Evolutionary conservation across 73 alveolate species (phyloP).

Genomic region (Symbiodinium natans): DNA sequence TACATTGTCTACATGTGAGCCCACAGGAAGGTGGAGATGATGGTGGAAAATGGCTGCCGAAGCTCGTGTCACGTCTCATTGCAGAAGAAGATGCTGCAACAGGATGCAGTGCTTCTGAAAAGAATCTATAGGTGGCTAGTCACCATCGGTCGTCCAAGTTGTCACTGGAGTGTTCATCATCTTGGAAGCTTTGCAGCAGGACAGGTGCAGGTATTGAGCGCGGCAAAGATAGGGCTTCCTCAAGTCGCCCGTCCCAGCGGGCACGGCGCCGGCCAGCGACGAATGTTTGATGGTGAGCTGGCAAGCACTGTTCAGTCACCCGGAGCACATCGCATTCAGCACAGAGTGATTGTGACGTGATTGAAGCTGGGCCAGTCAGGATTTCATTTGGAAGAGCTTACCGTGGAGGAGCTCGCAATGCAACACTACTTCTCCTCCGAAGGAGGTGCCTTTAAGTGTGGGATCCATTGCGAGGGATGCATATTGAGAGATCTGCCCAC

Average conservation of each 20-base stretch:
- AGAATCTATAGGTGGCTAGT: too few species aligned
- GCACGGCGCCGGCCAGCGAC: slow-evolving; percentile 34
- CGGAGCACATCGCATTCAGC: too few species aligned
- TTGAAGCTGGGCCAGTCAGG: background rate
- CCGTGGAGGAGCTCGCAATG: slow-evolving; percentile 93
- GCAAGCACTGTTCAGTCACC: too few species aligned
- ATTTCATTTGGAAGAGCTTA: slow-evolving; percentile 68
- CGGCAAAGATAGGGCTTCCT: slow-evolving; percentile 40
- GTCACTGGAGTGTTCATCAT: too few species aligned
- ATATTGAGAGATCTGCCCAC: slow-evolving; percentile 37
- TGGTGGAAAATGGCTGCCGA: slow-evolving; percentile 79
- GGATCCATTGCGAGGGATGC: slow-evolving; percentile 92
- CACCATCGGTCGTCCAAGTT: too few species aligned
- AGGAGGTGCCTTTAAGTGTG: slow-evolving; percentile 69
- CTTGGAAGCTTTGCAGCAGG: slow-evolving; percentile 17
- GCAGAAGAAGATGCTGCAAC: slow-evolving; percentile 70
- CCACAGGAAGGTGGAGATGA: slow-evolving; percentile 16
- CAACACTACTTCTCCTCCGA: slow-evolving; percentile 41
- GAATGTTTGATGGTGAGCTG: slow-evolving; percentile 65
- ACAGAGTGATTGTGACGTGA: too few species aligned
- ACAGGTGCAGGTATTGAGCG: slow-evolving; percentile 25
- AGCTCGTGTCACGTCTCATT: slow-evolving; percentile 59
- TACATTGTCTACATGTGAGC: background rate
- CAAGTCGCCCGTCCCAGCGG: slow-evolving; percentile 72
- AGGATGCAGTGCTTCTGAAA: background rate